Percentiles rank a stretch among this genome's conserved stretches.
These are phyloP conservation scores for Kandelia obovata DNA, from an alignment of 345 rosid genomes.

Conservation along the genomic window DNA sequence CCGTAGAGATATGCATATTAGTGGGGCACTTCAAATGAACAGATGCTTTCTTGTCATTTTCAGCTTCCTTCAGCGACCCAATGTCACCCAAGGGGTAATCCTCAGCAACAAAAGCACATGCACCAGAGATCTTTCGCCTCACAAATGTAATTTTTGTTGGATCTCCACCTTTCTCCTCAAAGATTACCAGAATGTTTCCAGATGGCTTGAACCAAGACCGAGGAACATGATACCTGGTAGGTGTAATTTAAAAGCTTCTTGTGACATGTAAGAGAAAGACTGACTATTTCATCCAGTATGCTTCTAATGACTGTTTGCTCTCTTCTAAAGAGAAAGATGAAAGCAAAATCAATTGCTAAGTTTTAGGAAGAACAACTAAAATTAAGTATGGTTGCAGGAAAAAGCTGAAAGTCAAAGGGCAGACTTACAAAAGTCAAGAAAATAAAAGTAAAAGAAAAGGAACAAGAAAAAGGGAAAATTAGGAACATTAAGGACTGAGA, in stretches of 20 bases:
- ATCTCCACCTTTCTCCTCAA: slow-evolving; percentile 89
- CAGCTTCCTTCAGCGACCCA: slow-evolving; percentile 13
- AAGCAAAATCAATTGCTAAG: not conserved
- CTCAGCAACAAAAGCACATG: slow-evolving; percentile 39
- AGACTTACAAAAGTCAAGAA: too few relatives aligned
- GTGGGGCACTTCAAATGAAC: slow-evolving; percentile 44
- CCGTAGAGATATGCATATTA: slow-evolving; percentile 26
- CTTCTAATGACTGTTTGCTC: not conserved
- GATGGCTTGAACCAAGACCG: slow-evolving; percentile 93
- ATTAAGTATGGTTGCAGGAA: too few relatives aligned
- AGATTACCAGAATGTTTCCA: slow-evolving; percentile 72
- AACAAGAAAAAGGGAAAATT: too few relatives aligned
- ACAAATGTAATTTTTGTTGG: slow-evolving; percentile 65
- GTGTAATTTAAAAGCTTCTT: not conserved
- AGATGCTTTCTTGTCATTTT: slow-evolving; percentile 23
- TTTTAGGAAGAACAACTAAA: not conserved
- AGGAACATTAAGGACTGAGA: too few relatives aligned
- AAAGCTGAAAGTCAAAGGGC: too few relatives aligned
- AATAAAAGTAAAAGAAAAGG: too few relatives aligned
- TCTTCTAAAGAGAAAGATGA: not conserved
- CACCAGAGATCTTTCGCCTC: slow-evolving; percentile 46
- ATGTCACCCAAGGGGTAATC: slow-evolving; percentile 34
- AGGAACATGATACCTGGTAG: slow-evolving; percentile 85
- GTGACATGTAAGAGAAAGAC: not conserved
- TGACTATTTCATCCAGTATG: not conserved